phyloP scores from a whole-genome alignment of 1,284 basidiomycete genomes.

The Puccinia polysora region DNA sequence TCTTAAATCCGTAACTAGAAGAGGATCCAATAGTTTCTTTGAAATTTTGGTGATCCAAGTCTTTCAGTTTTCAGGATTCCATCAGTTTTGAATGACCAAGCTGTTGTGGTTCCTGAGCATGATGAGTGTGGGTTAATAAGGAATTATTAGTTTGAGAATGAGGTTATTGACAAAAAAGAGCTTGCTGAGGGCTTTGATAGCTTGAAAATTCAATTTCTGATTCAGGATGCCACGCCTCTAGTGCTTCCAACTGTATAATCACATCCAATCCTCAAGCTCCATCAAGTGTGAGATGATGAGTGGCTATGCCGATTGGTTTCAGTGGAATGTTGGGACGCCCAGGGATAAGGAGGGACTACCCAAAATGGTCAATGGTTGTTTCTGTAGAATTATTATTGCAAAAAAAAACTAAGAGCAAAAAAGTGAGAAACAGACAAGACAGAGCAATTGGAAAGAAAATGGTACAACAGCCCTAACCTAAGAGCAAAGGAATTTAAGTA shows the following conservation, averaged over 20 bases:
- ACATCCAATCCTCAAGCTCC: constrained; percentile 32
- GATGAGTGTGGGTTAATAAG: not conserved
- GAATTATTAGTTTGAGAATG: no score
- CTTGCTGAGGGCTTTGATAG: not conserved
- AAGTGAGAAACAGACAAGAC: no score
- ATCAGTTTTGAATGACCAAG: not conserved
- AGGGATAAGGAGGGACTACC: constrained; percentile 15
- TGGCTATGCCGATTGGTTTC: constrained; percentile 18
- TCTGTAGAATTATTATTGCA: no score
- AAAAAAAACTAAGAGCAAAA: no score
- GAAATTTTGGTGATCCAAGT: not conserved
- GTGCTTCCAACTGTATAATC: constrained; percentile 35
- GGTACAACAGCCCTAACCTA: no score
- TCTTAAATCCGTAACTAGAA: no score
- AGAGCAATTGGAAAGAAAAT: no score
- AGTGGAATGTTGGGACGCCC: constrained; percentile 8
- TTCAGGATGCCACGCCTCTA: constrained; percentile 20
- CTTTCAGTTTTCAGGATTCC: not conserved
- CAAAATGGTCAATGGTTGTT: not conserved
- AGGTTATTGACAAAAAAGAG: no score
- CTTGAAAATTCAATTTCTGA: not conserved
- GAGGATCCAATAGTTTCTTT: no score
- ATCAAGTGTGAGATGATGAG: constrained; percentile 5
- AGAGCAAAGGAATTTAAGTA: no score
- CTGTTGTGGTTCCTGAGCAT: not conserved